Evolutionary conservation across 192 early-diverging fungal genomes (phyloP).

Genomic region (Coemansia sp.): DNA sequence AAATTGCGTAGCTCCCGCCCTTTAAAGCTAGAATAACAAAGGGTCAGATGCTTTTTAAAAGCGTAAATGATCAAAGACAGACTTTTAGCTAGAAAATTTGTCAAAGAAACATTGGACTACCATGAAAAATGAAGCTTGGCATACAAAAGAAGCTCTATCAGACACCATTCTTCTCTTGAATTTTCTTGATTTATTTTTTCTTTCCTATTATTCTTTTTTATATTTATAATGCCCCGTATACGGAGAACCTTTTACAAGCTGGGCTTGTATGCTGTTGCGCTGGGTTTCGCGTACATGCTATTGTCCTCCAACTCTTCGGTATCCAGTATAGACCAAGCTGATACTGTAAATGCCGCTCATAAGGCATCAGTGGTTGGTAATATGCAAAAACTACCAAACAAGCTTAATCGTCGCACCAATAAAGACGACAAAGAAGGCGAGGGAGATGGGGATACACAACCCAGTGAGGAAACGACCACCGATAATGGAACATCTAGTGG

Average conservation of each 20-base stretch:
- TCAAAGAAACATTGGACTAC: not conserved
- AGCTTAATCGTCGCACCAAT: not conserved
- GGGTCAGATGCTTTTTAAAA: too few relatives aligned
- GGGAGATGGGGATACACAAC: not conserved
- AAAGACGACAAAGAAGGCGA: not conserved
- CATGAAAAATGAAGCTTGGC: not conserved
- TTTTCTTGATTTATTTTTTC: not conserved
- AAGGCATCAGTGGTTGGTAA: not conserved
- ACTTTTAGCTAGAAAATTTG: not conserved
- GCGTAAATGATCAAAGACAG: not conserved
- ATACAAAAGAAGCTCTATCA: not conserved
- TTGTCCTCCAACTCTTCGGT: not conserved
- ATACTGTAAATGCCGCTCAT: not conserved
- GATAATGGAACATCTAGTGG: not conserved
- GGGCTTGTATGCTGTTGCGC: not conserved
- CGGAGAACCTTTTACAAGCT: not conserved
- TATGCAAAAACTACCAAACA: not conserved
- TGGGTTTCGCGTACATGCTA: slow-evolving; percentile 2
- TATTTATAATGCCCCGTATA: not conserved
- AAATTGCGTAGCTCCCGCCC: not conserved
- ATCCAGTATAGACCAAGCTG: not conserved
- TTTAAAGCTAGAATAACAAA: not conserved
- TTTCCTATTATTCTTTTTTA: not conserved
- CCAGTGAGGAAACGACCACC: not conserved
- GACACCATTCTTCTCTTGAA: not conserved